phyloP scores from a whole-genome alignment of 176 grass and related monocot species.

The Guadua angustifolia region DNA sequence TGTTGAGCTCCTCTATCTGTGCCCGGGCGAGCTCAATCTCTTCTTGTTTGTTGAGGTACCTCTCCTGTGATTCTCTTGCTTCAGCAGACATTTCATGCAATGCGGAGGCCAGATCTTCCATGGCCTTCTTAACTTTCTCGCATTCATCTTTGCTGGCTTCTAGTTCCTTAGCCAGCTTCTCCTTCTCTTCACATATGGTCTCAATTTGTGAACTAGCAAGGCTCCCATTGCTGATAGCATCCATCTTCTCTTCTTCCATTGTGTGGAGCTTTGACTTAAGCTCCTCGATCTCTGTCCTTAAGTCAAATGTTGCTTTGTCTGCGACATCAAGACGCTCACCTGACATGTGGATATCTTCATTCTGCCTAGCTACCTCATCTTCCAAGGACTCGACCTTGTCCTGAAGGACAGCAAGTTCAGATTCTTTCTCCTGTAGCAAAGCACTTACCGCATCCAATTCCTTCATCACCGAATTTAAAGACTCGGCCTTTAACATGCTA shows the following conservation, averaged over 20 bases:
- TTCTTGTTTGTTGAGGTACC: constrained; percentile 68
- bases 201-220: constrained; percentile 48
- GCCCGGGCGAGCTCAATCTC: constrained; percentile 61
- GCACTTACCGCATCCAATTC: constrained; percentile 63
- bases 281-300: constrained; percentile 51
- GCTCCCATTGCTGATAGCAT: constrained; percentile 49
- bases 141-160: constrained; percentile 61
- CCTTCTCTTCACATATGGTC: constrained; percentile 61
- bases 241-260: constrained; percentile 49
- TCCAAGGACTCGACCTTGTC: constrained; percentile 67
- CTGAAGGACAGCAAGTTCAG: constrained; percentile 55
- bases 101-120: constrained; percentile 85
- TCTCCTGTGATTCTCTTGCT: constrained; percentile 71
- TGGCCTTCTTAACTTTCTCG: constrained; percentile 84
- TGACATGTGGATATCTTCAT: constrained; percentile 51
- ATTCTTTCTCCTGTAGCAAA: constrained; percentile 69
- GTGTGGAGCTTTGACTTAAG: constrained; percentile 63
- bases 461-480: constrained; percentile 58
- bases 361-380: constrained; percentile 59
- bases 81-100: constrained; percentile 84
- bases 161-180: constrained; percentile 61
- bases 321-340: constrained; percentile 38
- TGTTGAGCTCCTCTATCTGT: constrained; percentile 77
- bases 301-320: constrained; percentile 59
- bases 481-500: constrained; percentile 57